Percentiles rank a stretch among this genome's conserved stretches.
phyloP scores from a whole-genome alignment of 2,329 filamentous ascomycete genomes.

The Calonectria pauciramosa region DNA sequence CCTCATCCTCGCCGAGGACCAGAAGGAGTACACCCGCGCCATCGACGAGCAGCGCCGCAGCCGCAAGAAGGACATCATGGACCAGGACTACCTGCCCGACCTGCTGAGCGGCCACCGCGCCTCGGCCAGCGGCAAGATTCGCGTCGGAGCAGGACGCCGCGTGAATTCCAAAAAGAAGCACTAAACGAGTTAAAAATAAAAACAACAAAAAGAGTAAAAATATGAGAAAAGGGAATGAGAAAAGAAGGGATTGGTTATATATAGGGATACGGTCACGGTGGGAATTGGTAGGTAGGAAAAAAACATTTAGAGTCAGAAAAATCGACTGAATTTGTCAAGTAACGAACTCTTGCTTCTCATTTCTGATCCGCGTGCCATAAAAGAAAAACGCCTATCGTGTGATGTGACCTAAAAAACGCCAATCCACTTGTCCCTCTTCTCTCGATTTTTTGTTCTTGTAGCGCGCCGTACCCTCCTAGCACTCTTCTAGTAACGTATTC shows the following conservation, averaged over 20 bases:
- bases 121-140: slow-evolving; percentile 75
- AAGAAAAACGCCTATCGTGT: slow-evolving; percentile 27
- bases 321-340: slow-evolving; percentile 24
- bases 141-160: slow-evolving; percentile 87
- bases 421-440: slow-evolving; percentile 22
- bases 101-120: slow-evolving; percentile 85
- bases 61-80: slow-evolving; percentile 88
- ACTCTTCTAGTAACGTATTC: slow-evolving; percentile 38
- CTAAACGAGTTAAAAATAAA: too few species aligned
- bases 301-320: slow-evolving; percentile 3
- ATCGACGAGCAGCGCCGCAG: slow-evolving; percentile 73
- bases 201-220: not conserved
- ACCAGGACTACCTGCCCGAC: slow-evolving; percentile 90
- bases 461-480: slow-evolving; percentile 23
- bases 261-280: not conserved
- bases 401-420: slow-evolving; percentile 32
- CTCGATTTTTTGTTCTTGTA: not conserved
- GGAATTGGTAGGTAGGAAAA: not conserved
- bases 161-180: slow-evolving; percentile 83
- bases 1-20: slow-evolving; percentile 91
- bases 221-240: not conserved
- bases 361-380: slow-evolving; percentile 28
- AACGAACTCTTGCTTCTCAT: slow-evolving; percentile 18
- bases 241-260: slow-evolving; percentile 31
- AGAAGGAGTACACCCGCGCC: slow-evolving; percentile 87